Base-by-base conservation (phyloP, 257 asterid genomes). In the Przewalskia tangutica region DNA sequence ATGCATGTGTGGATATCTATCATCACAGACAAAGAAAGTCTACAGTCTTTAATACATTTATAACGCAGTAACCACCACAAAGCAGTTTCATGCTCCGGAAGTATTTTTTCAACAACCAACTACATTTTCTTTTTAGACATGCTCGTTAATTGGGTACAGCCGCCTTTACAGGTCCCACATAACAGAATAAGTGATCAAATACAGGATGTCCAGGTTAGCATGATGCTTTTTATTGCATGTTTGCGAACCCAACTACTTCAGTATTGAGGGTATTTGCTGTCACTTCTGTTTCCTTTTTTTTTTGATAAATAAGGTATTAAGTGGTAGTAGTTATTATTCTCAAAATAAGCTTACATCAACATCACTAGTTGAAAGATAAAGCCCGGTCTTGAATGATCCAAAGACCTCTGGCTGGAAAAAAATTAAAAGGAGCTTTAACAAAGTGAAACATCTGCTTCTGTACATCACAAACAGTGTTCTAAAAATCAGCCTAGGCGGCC, bases 331-430 rank as follows among this genome's bases (percentile, higher is more conserved):
- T 27, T 23, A 27, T 73, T 71, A 23, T 23, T 23, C 27, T 23
- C 11, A 12, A 71, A 48, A 44, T 73, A 50, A 12, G 42, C 97
- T 91, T 90, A 96, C 99, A 86, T 96, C 99, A 12, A 96, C 87
- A 83, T 96, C 99, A 54, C 99, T 96, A 51, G 98, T 91, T 34
- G 99, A 98, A 83, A 96, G 97, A 84, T 94, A 96, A 80, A 96
- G 95, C 62, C 99, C 98, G 0, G 99, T 96, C 89, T 85, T 90
- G 90, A 96, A 94, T 42, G 99, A 96, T 60, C 99, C 99, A 82
- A 96, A 96, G 85, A 96, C 93, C 86, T 96, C 98, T 18, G 89
- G 91, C 99, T 96, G 95, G 89, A 87, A 70, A 85, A 23, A 62
- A 56, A 81, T 8, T 44, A 44, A 79, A 23, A 6, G 2, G 44